Conservation (phyloP, 1,284 basidiomycete genomes). For the Leccinum griseonigrum region DNA sequence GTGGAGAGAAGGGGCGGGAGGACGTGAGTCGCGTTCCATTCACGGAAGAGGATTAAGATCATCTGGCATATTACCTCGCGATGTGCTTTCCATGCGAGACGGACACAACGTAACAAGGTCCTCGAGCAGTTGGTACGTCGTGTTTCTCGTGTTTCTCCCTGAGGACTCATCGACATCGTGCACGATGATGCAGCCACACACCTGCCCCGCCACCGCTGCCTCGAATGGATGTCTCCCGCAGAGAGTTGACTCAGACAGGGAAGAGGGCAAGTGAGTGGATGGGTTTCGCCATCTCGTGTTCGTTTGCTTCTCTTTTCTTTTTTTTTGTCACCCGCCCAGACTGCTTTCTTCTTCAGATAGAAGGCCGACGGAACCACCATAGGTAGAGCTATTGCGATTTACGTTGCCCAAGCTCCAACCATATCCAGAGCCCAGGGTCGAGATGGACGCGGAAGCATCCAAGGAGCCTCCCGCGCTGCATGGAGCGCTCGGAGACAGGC, state of each 20-base stretch:
- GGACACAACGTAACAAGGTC: constrained; percentile 37
- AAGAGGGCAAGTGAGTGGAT: constrained; percentile 77
- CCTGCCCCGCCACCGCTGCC: neutral
- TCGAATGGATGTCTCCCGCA: constrained; percentile 22
- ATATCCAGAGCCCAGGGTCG: constrained; percentile 55
- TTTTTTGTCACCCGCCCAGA: constrained; percentile 31
- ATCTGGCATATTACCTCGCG: constrained; percentile 28
- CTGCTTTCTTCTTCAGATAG: constrained; percentile 30
- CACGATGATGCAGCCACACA: too few species aligned
- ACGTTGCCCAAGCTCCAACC: constrained; percentile 29
- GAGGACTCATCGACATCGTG: too few species aligned
- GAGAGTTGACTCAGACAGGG: constrained; percentile 54
- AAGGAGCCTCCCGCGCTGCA: constrained; percentile 71
- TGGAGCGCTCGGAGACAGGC: constrained; percentile 80
- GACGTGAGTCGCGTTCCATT: constrained; percentile 21
- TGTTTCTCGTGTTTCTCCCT: neutral
- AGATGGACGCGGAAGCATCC: constrained; percentile 56
- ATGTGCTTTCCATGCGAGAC: constrained; percentile 23
- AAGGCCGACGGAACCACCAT: constrained; percentile 16
- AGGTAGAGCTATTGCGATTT: constrained; percentile 29
- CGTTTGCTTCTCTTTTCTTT: constrained; percentile 6
- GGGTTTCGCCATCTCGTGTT: constrained; percentile 19
- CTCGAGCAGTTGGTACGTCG: constrained; percentile 38
- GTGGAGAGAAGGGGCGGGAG: neutral
- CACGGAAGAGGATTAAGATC: constrained; percentile 23